Conservation (phyloP, 164 flowering plant genomes). For the Magnolia sinica region DNA sequence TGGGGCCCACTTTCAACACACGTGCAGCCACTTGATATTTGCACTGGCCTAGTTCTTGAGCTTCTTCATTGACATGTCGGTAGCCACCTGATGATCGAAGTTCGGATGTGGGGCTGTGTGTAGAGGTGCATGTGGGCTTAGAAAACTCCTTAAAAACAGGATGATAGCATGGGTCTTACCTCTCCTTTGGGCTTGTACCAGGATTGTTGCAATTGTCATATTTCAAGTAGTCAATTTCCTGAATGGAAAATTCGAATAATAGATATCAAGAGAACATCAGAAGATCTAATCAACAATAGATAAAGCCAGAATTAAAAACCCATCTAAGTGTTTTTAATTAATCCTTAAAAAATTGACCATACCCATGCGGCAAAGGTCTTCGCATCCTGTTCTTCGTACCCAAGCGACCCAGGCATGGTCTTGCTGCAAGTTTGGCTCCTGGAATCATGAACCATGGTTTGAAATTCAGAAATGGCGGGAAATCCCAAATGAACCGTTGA, state of each 20-base stretch:
- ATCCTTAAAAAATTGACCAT: background rate
- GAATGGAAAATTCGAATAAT: background rate
- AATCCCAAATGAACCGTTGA: background rate
- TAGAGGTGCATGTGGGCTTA: background rate
- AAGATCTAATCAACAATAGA: background rate
- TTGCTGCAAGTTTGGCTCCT: constrained; percentile 55
- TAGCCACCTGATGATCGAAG: background rate
- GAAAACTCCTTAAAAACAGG: background rate
- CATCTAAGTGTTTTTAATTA: background rate
- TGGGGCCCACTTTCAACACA: too few relatives aligned
- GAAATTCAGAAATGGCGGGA: background rate
- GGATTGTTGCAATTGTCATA: constrained; percentile 54
- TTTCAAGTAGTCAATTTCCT: constrained; percentile 68
- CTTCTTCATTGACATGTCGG: too few relatives aligned
- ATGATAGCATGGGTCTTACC: constrained; percentile 23
- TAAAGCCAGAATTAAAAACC: background rate
- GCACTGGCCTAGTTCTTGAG: too few relatives aligned
- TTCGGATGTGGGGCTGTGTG: background rate
- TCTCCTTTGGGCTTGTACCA: constrained; percentile 35
- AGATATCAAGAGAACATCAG: too few relatives aligned
- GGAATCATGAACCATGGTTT: background rate
- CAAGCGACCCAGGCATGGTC: constrained; percentile 68
- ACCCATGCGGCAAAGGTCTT: constrained; percentile 70
- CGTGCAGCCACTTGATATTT: too few relatives aligned
- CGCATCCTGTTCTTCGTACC: constrained; percentile 65